These are phyloP conservation scores for Cichorium intybus DNA, from an alignment of 140 eudicot species.

Conservation along the genomic window DNA sequence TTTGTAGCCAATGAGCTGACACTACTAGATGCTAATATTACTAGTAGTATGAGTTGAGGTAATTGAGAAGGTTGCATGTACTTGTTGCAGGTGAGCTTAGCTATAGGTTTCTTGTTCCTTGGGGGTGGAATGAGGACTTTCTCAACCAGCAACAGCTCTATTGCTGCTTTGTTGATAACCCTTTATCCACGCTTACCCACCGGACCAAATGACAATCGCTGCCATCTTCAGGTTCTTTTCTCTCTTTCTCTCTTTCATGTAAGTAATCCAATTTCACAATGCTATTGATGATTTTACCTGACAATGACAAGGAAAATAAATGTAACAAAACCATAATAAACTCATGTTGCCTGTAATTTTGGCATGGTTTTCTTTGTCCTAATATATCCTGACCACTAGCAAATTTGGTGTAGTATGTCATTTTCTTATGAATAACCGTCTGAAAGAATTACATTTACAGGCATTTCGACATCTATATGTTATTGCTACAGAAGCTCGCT, in stretches of 20 bases:
- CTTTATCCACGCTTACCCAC: conserved; percentile 96
- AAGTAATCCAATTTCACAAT: not conserved
- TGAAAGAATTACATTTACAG: conserved; percentile 30
- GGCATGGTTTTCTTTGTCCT: not conserved
- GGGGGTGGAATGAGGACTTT: conserved; percentile 97
- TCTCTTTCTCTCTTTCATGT: conserved; percentile 5
- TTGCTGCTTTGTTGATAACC: conserved; percentile 83
- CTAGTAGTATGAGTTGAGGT: conserved; percentile 12
- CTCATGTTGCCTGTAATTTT: not conserved
- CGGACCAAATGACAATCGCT: conserved; percentile 99
- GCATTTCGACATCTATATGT: conserved; percentile 94
- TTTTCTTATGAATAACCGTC: not conserved
- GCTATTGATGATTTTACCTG: not conserved
- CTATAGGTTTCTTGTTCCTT: conserved; percentile 91
- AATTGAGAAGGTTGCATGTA: not conserved
- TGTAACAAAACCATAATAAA: not conserved
- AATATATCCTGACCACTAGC: not conserved
- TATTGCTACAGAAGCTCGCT: conserved; percentile 96
- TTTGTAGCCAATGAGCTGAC: not conserved
- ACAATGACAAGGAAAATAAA: not conserved
- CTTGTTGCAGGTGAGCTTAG: conserved; percentile 74
- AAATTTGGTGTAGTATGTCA: too few relatives aligned
- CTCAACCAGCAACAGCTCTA: conserved; percentile 77
- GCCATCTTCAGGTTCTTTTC: conserved; percentile 85
- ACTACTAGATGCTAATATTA: conserved; percentile 2